Evolutionary conservation across 2,329 filamentous ascomycete genomes (phyloP), one percentile per base, ranked within the genome.

Genomic region (Zasmidium angulare): DNA sequence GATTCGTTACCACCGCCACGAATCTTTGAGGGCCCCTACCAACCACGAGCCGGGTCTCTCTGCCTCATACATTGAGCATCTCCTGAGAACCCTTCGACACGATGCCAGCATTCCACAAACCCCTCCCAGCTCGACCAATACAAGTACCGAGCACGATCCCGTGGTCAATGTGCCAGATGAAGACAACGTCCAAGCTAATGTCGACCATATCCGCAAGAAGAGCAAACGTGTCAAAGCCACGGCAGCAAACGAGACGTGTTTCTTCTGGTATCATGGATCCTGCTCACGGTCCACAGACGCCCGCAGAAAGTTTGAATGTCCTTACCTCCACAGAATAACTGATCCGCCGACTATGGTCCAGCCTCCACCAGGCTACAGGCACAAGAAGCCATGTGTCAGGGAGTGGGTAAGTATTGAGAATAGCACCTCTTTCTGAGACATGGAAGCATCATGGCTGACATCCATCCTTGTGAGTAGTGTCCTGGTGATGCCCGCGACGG

Each of bases 241-340:
- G n/a, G 40, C 26, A 40, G 26, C 9, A 17, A 47, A 58, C 17
- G 46, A 59, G 14, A 64, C 58, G 2, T 67, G 63, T 54, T 67
- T 67, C 31, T 62, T 61, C 59, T 68, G 64, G 63, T 64, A 65
- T 23, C 66, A 66, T 29, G 63, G 59, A 19, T 10, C n/a, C 3
- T 66, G 63, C 31, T 47, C 51, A 3, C 53, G 61, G 17, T 53
- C 56, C 14, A 14, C 20, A 9, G 57, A 63, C 21, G 22, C 49
- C n/a, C 52, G 43, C 3, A 56, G 36, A 7, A 46, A 36, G 2
- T 48, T 48, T 19, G 20, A 50, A 1, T 66, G 65, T 43, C n/a
- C 20, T 2, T 56, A 31, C 19, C 23, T 55, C 21, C 65, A 68
- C 50, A 55, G 21, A 2, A 29, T 66, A 6, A 64, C 54, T 3